A percentile compares a stretch with the other conserved stretches of the same genome.
Evolutionary conservation across 768 basidiomycete species (phyloP).

Genomic region (Mycena haematopus): DNA sequence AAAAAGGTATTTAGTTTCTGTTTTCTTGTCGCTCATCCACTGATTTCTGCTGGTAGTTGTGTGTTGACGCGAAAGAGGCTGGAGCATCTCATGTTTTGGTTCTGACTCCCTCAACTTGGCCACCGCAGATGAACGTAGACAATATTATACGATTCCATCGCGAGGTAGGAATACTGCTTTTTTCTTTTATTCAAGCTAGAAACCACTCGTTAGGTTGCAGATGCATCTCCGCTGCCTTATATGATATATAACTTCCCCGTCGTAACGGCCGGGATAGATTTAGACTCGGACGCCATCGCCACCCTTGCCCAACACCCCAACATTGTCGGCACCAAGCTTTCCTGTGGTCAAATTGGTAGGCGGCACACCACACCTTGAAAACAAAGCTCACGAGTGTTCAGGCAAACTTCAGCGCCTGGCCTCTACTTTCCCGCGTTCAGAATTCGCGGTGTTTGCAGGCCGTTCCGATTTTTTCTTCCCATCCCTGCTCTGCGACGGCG

Average conservation of each 20-base stretch:
- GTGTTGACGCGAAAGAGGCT: conserved; percentile 75
- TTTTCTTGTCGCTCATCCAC: neutral
- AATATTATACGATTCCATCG: conserved; percentile 72
- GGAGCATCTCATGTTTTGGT: conserved; percentile 86
- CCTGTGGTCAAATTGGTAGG: conserved; percentile 79
- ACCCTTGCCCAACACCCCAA: conserved; percentile 79
- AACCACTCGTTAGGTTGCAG: conserved; percentile 30
- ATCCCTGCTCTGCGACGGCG: conserved; percentile 64
- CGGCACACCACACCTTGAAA: neutral
- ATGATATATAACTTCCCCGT: conserved; percentile 89
- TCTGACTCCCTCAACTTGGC: conserved; percentile 76
- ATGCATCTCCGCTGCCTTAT: conserved; percentile 19
- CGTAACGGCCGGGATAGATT: conserved; percentile 82
- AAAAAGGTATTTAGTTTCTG: conserved; percentile 37
- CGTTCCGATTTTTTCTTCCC: conserved; percentile 73
- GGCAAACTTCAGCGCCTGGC: conserved; percentile 77
- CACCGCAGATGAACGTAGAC: conserved; percentile 64
- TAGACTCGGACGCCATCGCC: conserved; percentile 80
- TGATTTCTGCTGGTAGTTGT: conserved; percentile 43
- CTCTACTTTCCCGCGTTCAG: conserved; percentile 54
- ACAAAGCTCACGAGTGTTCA: conserved; percentile 8
- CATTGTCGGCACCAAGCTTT: conserved; percentile 85
- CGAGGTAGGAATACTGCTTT: conserved; percentile 51
- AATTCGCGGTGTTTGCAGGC: conserved; percentile 79
- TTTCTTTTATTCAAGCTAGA: neutral